Base-by-base conservation (phyloP, 2,329 filamentous ascomycete species). In the Diplocarpon mali region DNA sequence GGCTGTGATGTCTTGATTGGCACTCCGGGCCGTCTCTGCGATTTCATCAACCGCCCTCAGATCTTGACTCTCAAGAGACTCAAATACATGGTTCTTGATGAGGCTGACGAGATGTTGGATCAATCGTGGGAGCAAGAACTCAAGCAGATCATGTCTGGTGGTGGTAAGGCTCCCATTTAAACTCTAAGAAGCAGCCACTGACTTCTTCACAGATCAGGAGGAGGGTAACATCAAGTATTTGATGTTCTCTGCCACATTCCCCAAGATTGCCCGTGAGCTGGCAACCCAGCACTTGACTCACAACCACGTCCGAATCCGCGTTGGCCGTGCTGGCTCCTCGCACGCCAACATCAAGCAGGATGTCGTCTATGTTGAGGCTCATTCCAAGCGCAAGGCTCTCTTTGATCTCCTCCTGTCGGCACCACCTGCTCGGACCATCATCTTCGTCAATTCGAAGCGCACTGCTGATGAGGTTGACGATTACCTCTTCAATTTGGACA, bases 181-280 rank as follows among this genome's bases (percentile, higher is more conserved):
- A 24, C 7, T 24, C 7, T 28, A 43, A 10, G 11, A 20, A 15
- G 31, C 8, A 15, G 40, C 36, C 36, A 37, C 43, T 60, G 20
- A 61, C 45, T 36, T 40, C 7, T 3, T n/a, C 46, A 70, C 68
- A 95, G 72, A 78, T 64, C 68, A 94, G 54, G 78, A 95, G 49
- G 78, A 84, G 45, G 87, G 73, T 2, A 74, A 75, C 50, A 66
- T 80, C 55, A 75, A 72, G 45, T 81, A 79, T 62, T 72, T 94
- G 65, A 83, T 98, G 68, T 96, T 96, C 63, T 95, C 88, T 0
- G 92, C 92, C 1, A 96, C 92, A 0, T 96, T 98, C 64, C 86
- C 89, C 34, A 88, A 84, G 67, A 69, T 68, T 0, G 78, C 85
- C 51, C 85, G 88, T 27, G 72, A 82, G 17, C 67, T 96, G 12